Conservation (phyloP, 2,329 filamentous ascomycete genomes). For the Hypoxylon sp. region DNA sequence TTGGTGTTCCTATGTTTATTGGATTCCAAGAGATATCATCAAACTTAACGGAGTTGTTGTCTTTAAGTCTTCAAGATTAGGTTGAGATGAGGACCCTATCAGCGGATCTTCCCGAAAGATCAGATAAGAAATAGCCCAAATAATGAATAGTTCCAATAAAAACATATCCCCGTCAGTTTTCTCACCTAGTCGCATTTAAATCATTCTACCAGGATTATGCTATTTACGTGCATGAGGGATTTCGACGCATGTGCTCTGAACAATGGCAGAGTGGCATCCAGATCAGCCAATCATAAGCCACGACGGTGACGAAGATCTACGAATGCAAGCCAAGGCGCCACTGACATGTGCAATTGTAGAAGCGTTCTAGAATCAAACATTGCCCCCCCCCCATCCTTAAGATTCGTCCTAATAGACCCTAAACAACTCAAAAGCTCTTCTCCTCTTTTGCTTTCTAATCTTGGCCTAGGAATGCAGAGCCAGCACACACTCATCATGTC, state of each 20-base stretch:
- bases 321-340: slow-evolving; percentile 38
- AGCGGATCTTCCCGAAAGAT: slow-evolving; percentile 19
- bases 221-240: slow-evolving; percentile 26
- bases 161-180: slow-evolving; percentile 1
- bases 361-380: slow-evolving; percentile 33
- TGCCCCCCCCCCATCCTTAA: slow-evolving; percentile 14
- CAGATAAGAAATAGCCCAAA: slow-evolving; percentile 15
- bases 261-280: slow-evolving; percentile 34
- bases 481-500: slow-evolving; percentile 29
- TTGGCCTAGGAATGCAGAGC: slow-evolving; percentile 12
- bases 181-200: slow-evolving; percentile 5
- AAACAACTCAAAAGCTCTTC: slow-evolving; percentile 4
- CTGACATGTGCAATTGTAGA: slow-evolving; percentile 15
- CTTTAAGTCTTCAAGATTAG: not conserved
- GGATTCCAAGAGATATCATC: not conserved
- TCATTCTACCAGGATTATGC: not conserved
- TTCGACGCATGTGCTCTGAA: slow-evolving; percentile 9
- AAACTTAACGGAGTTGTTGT: not conserved
- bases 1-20: not conserved
- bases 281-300: slow-evolving; percentile 42
- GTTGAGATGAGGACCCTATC: not conserved
- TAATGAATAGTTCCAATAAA: not conserved
- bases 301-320: slow-evolving; percentile 36
- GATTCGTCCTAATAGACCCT: slow-evolving; percentile 5
- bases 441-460: slow-evolving; percentile 10